These are phyloP conservation scores for Solanum piurae DNA, from an alignment of 257 asterid genomes.

Conservation along the genomic window DNA sequence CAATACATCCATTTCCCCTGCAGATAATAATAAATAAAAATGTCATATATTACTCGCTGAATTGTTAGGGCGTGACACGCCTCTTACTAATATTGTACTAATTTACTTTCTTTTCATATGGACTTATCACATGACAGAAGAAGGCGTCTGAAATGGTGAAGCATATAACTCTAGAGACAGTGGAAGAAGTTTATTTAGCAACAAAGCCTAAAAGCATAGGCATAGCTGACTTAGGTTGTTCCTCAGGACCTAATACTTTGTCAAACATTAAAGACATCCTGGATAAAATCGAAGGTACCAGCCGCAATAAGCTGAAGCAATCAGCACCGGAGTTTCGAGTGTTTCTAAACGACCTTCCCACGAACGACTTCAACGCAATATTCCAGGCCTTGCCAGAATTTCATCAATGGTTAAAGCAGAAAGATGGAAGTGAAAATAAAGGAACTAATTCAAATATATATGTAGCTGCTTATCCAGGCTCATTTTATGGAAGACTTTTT, in stretches of 20 bases:
- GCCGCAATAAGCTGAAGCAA: conserved; percentile 7
- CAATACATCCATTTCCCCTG: neutral
- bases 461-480: conserved; percentile 74
- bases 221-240: conserved; percentile 87
- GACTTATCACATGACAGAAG: conserved; percentile 29
- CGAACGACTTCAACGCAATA: conserved; percentile 76
- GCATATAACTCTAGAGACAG: conserved; percentile 41
- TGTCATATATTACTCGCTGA: neutral
- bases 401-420: conserved; percentile 26
- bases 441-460: conserved; percentile 23
- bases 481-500: conserved; percentile 81
- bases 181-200: conserved; percentile 25
- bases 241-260: conserved; percentile 77
- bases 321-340: conserved; percentile 50
- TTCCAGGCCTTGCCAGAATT: conserved; percentile 73
- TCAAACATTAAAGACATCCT: conserved; percentile 50
- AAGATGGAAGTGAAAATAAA: conserved; percentile 3
- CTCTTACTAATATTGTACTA: neutral
- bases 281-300: conserved; percentile 19
- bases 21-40: neutral
- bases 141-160: conserved; percentile 65
- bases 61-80: neutral
- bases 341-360: conserved; percentile 66
- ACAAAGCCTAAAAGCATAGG: conserved; percentile 63
- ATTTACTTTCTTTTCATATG: neutral